These are phyloP conservation scores for Podospora tetraspora DNA, from an alignment of 495 filamentous ascomycete genomes.

Conservation along the genomic window DNA sequence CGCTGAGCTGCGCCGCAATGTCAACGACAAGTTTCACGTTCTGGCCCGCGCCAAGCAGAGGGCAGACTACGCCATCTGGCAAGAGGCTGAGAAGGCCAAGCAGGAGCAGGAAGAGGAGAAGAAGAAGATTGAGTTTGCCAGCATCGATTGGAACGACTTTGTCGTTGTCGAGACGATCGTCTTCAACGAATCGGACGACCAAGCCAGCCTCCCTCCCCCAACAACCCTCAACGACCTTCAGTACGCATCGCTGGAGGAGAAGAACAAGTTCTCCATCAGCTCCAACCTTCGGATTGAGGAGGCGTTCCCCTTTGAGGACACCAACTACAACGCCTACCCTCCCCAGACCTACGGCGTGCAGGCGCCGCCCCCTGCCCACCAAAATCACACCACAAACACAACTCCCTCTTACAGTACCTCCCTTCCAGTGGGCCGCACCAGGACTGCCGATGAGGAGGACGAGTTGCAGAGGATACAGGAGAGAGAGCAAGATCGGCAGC, in stretches of 20 bases:
- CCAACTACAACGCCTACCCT: conserved; percentile 34
- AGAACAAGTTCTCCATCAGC: conserved; percentile 78
- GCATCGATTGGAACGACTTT: conserved; percentile 98
- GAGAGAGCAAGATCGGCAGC: conserved; percentile 60
- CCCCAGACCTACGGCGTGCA: conserved; percentile 28
- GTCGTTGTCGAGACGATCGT: conserved; percentile 93
- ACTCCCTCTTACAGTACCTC: conserved; percentile 32
- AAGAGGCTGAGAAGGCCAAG: conserved; percentile 79
- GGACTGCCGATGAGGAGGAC: conserved; percentile 50
- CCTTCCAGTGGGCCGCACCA: conserved; percentile 25
- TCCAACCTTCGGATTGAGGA: conserved; percentile 86
- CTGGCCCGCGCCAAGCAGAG: conserved; percentile 74
- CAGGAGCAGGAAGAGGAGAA: conserved; percentile 84
- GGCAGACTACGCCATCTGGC: conserved; percentile 79
- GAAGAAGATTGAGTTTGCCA: conserved; percentile 76
- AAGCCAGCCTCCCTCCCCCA: conserved; percentile 79
- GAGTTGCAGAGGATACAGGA: conserved; percentile 64
- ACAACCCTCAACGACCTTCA: conserved; percentile 86
- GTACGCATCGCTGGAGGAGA: conserved; percentile 89
- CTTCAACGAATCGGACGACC: conserved; percentile 85
- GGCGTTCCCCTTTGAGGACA: conserved; percentile 79
- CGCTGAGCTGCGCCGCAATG: conserved; percentile 69
- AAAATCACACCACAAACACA: conserved; percentile 33
- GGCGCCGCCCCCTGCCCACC: conserved; percentile 26
- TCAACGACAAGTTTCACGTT: conserved; percentile 71